A percentile compares a stretch with the other conserved stretches of the same genome.
These are phyloP conservation scores for Corinectria fuckeliana DNA, from an alignment of 2,329 filamentous ascomycete genomes.

Conservation along the genomic window DNA sequence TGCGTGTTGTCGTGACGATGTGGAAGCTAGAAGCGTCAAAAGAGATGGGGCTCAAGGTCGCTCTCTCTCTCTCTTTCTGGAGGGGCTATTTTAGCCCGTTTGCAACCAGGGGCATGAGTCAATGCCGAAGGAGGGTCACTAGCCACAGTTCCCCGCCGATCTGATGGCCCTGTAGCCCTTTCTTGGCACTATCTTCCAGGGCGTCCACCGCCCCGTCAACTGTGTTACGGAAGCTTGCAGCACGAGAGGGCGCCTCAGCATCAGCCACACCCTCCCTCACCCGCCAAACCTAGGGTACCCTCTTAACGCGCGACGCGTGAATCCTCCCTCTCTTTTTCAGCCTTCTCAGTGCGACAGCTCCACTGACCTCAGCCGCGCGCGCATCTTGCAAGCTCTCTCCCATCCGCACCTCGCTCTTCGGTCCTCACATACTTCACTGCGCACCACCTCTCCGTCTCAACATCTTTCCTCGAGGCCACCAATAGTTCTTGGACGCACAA, in stretches of 20 bases:
- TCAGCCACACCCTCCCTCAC: background rate
- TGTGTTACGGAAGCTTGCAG: too few species aligned
- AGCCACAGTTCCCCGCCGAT: slow-evolving; percentile 2
- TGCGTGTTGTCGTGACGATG: slow-evolving; percentile 34
- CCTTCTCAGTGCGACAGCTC: slow-evolving; percentile 34
- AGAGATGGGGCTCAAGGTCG: slow-evolving; percentile 29
- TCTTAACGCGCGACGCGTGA: slow-evolving; percentile 50
- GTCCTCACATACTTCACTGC: background rate
- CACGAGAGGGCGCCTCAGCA: too few species aligned
- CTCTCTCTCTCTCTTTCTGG: slow-evolving; percentile 17
- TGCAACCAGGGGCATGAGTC: slow-evolving; percentile 22
- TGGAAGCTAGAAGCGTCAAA: slow-evolving; percentile 4
- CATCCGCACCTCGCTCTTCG: slow-evolving; percentile 9
- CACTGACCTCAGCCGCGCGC: slow-evolving; percentile 30
- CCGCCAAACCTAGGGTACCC: slow-evolving; percentile 21
- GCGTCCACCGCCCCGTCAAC: background rate
- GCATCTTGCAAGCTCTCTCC: slow-evolving; percentile 21
- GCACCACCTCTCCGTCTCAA: background rate
- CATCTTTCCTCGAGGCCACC: background rate
- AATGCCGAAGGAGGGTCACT: slow-evolving; percentile 18
- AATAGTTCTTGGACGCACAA: background rate
- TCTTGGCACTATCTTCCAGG: too few species aligned
- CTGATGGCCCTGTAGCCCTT: background rate
- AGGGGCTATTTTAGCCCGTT: slow-evolving; percentile 26
- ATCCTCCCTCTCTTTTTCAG: slow-evolving; percentile 35